Evolutionary conservation across 371 early-diverging fungal species (phyloP).

Genomic region (Blakeslea trispora): DNA sequence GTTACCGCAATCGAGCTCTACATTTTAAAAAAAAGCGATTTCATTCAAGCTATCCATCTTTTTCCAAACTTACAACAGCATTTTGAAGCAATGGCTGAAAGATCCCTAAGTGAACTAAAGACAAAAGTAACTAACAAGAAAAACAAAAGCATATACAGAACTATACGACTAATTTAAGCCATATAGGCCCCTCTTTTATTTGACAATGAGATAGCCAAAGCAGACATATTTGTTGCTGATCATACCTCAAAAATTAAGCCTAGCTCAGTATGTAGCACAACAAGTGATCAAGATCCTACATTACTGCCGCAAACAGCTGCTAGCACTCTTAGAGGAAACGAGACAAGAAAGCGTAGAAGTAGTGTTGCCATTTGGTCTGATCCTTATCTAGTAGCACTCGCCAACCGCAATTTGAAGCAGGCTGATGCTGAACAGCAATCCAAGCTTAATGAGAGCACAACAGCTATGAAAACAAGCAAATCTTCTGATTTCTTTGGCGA

Average conservation of each 20-base stretch:
- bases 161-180: too few relatives aligned
- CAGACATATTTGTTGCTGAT: background rate
- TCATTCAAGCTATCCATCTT: constrained; percentile 44
- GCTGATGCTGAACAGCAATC: constrained; percentile 2
- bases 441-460: background rate
- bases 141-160: background rate
- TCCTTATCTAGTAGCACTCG: constrained; percentile 63
- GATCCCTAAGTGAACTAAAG: constrained; percentile 20
- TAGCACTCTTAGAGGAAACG: constrained; percentile 35
- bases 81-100: constrained; percentile 36
- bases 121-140: constrained; percentile 25
- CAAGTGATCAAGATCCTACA: constrained; percentile 50
- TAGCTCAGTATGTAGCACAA: constrained; percentile 43
- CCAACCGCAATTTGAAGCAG: constrained; percentile 24
- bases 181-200: background rate
- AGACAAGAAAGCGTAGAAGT: constrained; percentile 59
- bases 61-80: constrained; percentile 40
- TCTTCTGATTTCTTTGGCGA: background rate
- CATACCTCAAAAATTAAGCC: constrained; percentile 18
- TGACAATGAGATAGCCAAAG: background rate
- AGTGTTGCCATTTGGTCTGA: constrained; percentile 88
- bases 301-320: constrained; percentile 28
- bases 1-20: constrained; percentile 57
- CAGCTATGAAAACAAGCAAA: background rate
- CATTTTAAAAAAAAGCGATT: constrained; percentile 50